These are phyloP conservation scores for Leucogyrophana mollusca DNA, from an alignment of 768 basidiomycete species.

Conservation along the genomic window DNA sequence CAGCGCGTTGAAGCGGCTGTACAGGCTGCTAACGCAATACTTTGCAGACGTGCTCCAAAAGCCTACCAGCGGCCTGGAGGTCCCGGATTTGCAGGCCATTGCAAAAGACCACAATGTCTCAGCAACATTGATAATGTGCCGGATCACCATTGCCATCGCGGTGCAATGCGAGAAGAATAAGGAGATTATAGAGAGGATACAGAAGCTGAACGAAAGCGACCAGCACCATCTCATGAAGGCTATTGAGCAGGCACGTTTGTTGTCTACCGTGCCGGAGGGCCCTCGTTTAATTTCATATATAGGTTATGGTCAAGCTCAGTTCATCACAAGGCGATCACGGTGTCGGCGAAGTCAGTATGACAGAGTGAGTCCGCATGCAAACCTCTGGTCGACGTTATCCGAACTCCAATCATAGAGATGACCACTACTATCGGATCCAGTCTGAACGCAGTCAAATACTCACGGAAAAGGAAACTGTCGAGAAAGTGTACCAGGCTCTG, in stretches of 20 bases:
- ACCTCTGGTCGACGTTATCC: background rate
- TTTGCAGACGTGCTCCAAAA: slow-evolving; percentile 82
- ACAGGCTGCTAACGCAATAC: slow-evolving; percentile 87
- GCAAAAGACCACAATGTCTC: slow-evolving; percentile 70
- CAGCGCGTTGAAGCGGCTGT: slow-evolving; percentile 78
- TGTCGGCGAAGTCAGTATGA: slow-evolving; percentile 64
- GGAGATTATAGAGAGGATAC: slow-evolving; percentile 87
- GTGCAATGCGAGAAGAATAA: slow-evolving; percentile 90
- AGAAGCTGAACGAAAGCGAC: slow-evolving; percentile 74
- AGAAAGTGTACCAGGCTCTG: slow-evolving; percentile 76
- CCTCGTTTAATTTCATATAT: slow-evolving; percentile 4
- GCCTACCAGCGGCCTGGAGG: slow-evolving; percentile 72
- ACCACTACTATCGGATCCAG: slow-evolving; percentile 86
- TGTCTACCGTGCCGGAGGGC: background rate
- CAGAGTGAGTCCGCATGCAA: slow-evolving; percentile 57
- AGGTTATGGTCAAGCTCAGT: slow-evolving; percentile 79
- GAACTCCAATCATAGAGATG: slow-evolving; percentile 54
- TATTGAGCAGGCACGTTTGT: slow-evolving; percentile 76
- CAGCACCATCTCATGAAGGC: slow-evolving; percentile 92
- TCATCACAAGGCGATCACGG: slow-evolving; percentile 46
- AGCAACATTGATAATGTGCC: slow-evolving; percentile 73
- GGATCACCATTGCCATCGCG: slow-evolving; percentile 79
- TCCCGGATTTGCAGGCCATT: slow-evolving; percentile 84
- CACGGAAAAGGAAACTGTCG: slow-evolving; percentile 83
- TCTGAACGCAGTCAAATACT: slow-evolving; percentile 75